Conservation (phyloP, 495 filamentous ascomycete genomes). For the Penicillium atrosanguineum region DNA sequence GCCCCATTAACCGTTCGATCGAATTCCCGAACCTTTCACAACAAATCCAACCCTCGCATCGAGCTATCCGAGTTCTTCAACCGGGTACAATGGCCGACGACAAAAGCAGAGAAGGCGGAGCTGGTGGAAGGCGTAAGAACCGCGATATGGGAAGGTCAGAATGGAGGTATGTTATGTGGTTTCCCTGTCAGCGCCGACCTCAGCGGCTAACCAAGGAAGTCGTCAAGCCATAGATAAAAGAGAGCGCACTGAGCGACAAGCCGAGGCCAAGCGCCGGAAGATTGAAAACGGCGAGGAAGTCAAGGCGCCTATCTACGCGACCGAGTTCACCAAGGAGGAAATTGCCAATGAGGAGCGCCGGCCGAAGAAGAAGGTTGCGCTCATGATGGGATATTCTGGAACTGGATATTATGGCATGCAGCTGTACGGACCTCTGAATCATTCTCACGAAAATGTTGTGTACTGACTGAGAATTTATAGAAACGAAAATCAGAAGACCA, state of each 20-base stretch:
- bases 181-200: not conserved
- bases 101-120: conserved; percentile 32
- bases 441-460: not conserved
- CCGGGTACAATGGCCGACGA: conserved; percentile 41
- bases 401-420: conserved; percentile 99
- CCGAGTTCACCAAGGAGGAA: conserved; percentile 69
- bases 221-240: conserved; percentile 62
- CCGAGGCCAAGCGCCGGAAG: conserved; percentile 58
- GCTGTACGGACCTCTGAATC: conserved; percentile 45
- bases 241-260: conserved; percentile 54
- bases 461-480: conserved; percentile 30
- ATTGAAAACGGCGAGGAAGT: conserved; percentile 46
- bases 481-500: conserved; percentile 71
- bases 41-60: conserved; percentile 10
- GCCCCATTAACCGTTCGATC: not conserved
- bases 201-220: conserved; percentile 60
- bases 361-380: conserved; percentile 93
- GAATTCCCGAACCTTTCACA: conserved; percentile 4
- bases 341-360: conserved; percentile 79
- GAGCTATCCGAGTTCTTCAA: conserved; percentile 23
- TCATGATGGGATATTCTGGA: conserved; percentile 91
- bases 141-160: conserved; percentile 65
- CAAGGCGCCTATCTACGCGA: conserved; percentile 45
- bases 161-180: conserved; percentile 52
- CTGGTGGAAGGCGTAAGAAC: conserved; percentile 53